Conservation (phyloP, 768 basidiomycete genomes). For the Pleurotus djamor region DNA sequence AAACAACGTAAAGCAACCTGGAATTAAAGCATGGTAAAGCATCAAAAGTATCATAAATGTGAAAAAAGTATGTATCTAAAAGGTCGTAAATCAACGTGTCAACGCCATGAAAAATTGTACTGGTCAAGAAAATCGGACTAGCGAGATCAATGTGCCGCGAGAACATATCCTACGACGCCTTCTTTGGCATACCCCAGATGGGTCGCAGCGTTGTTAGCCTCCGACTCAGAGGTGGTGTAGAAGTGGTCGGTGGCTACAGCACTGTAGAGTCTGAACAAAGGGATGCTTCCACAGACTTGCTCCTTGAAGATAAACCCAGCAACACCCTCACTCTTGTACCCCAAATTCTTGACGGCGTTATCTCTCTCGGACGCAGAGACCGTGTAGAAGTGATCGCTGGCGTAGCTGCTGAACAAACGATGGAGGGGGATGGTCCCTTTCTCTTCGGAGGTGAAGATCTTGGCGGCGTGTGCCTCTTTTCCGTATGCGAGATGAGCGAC, state of each 20-base stretch:
- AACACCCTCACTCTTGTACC: conserved; percentile 5
- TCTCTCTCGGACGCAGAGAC: conserved; percentile 5
- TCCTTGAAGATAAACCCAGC: conserved; percentile 9
- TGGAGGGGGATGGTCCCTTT: conserved; percentile 11
- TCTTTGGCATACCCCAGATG: background rate
- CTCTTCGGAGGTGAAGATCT: conserved; percentile 8
- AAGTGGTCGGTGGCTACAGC: background rate
- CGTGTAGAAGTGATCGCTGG: conserved; percentile 12
- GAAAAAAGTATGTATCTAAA: too few species aligned
- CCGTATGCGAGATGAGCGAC: background rate
- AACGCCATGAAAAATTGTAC: background rate
- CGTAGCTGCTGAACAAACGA: conserved; percentile 9
- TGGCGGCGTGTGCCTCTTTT: background rate
- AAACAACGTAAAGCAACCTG: too few species aligned
- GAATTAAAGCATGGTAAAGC: too few species aligned
- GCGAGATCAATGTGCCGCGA: background rate
- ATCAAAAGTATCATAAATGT: too few species aligned
- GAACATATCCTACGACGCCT: background rate
- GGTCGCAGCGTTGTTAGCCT: background rate
- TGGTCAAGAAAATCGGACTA: background rate
- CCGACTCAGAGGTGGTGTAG: background rate
- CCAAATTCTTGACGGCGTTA: background rate
- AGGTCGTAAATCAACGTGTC: background rate
- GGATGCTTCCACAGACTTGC: background rate
- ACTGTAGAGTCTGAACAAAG: background rate